These are phyloP conservation scores for Rauvolfia tetraphylla DNA, from an alignment of 257 asterid genomes.

Conservation along the genomic window DNA sequence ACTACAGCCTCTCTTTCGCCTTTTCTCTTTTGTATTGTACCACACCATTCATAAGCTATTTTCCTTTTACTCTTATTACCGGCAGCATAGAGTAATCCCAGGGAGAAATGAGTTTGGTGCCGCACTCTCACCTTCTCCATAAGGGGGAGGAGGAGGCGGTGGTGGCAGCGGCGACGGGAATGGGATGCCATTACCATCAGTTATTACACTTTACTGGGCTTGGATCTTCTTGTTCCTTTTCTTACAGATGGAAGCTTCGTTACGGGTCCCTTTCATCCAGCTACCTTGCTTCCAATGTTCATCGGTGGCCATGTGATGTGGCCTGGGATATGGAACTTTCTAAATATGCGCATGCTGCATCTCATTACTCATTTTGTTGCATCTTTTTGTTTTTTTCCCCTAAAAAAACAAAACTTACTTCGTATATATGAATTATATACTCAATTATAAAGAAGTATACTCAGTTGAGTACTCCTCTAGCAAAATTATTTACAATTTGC, in stretches of 20 bases:
- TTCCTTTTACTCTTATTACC: neutral
- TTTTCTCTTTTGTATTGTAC: neutral
- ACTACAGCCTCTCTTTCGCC: neutral
- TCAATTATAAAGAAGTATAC: too few species aligned
- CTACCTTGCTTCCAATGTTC: conserved; percentile 18
- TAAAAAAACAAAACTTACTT: too few species aligned
- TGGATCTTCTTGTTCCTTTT: neutral
- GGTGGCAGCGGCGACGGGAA: neutral
- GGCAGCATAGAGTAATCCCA: too few species aligned
- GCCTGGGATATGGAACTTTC: neutral
- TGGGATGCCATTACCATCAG: neutral
- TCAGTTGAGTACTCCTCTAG: neutral
- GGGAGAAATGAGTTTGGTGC: conserved; percentile 2
- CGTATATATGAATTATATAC: too few species aligned
- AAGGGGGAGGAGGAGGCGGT: neutral
- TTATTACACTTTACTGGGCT: neutral
- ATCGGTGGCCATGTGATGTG: neutral
- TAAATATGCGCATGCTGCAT: neutral
- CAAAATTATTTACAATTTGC: too few species aligned
- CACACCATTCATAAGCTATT: neutral
- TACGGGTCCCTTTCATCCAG: conserved; percentile 59
- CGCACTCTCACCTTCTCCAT: conserved; percentile 24
- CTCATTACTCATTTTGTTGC: too few species aligned
- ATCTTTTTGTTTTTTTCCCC: too few species aligned
- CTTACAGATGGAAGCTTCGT: conserved; percentile 24